Percentiles rank a stretch among this genome's conserved stretches.
Evolutionary conservation across 1,284 basidiomycete genomes (phyloP).

Genomic region (Athelia psychrophila): DNA sequence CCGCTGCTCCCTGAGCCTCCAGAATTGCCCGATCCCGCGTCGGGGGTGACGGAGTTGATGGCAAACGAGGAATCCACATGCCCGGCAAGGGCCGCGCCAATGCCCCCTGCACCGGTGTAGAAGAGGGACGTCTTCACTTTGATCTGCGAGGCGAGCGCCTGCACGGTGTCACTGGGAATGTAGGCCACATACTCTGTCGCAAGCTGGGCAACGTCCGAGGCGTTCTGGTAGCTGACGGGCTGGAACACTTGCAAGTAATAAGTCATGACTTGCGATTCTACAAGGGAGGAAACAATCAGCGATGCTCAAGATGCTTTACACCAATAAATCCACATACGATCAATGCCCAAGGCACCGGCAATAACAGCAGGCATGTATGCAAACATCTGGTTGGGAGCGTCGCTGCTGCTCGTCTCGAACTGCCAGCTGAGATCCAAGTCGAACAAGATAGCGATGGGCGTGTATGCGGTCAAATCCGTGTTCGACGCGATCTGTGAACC

Average conservation of each 20-base stretch:
- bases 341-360: conserved; percentile 42
- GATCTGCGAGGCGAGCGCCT: conserved; percentile 52
- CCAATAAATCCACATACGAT: conserved; percentile 36
- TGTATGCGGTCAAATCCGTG: conserved; percentile 34
- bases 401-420: conserved; percentile 50
- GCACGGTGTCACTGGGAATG: conserved; percentile 47
- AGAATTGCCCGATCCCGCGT: conserved; percentile 19
- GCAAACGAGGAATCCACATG: conserved; percentile 60
- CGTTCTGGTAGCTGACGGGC: conserved; percentile 46
- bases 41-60: conserved; percentile 43
- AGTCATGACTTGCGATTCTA: conserved; percentile 43
- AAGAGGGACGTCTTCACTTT: conserved; percentile 53
- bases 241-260: conserved; percentile 60
- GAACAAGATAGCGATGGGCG: conserved; percentile 59
- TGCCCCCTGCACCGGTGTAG: conserved; percentile 47
- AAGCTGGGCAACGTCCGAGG: conserved; percentile 43
- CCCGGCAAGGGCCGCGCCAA: conserved; percentile 47
- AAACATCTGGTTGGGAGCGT: conserved; percentile 63
- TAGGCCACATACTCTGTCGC: conserved; percentile 61
- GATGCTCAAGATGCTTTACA: conserved; percentile 10
- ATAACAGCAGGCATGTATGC: conserved; percentile 53
- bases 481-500: conserved; percentile 21
- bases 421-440: conserved; percentile 55
- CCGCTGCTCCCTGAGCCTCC: conserved; percentile 11
- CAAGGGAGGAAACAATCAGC: conserved; percentile 3